phyloP scores from a whole-genome alignment of 1,284 basidiomycete genomes.

The Entoloma clypeatum region DNA sequence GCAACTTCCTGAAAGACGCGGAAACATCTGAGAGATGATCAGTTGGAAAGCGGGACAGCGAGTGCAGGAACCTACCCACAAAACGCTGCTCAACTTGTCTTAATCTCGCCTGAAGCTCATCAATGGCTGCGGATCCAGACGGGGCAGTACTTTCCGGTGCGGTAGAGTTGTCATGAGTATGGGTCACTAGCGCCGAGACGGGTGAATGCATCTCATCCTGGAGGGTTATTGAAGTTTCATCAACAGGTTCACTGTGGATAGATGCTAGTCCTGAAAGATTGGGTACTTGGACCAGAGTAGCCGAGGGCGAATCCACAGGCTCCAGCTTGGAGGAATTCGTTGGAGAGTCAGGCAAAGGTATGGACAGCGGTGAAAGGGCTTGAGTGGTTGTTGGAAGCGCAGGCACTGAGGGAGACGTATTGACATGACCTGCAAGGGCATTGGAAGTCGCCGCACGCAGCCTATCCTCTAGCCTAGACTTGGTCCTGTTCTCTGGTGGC shows the following conservation, averaged over 20 bases:
- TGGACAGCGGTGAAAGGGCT: constrained; percentile 27
- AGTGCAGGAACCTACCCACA: constrained; percentile 43
- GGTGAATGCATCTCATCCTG: no score
- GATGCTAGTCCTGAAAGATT: not conserved
- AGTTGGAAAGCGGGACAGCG: not conserved
- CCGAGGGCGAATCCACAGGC: not conserved
- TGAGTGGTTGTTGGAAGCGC: constrained; percentile 24
- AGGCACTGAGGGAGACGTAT: constrained; percentile 38
- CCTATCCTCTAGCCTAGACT: constrained; percentile 69
- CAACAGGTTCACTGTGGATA: not conserved
- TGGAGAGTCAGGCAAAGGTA: constrained; percentile 31
- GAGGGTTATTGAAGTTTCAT: no score
- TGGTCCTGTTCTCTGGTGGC: constrained; percentile 29
- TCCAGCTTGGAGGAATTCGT: constrained; percentile 4
- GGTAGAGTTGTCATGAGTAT: no score
- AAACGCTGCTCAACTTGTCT: constrained; percentile 71
- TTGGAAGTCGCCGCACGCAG: constrained; percentile 56
- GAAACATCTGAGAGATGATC: constrained; percentile 55
- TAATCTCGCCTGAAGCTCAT: constrained; percentile 58
- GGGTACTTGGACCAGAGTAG: not conserved
- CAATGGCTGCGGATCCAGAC: constrained; percentile 43
- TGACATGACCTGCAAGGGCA: constrained; percentile 40
- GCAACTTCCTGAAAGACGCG: constrained; percentile 69
- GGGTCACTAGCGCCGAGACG: no score
- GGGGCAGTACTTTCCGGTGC: constrained; percentile 14